Percentiles rank a stretch among this genome's conserved stretches.
Evolutionary conservation across 1,284 basidiomycete genomes (phyloP).

Genomic region (Thelephora terrestris): DNA sequence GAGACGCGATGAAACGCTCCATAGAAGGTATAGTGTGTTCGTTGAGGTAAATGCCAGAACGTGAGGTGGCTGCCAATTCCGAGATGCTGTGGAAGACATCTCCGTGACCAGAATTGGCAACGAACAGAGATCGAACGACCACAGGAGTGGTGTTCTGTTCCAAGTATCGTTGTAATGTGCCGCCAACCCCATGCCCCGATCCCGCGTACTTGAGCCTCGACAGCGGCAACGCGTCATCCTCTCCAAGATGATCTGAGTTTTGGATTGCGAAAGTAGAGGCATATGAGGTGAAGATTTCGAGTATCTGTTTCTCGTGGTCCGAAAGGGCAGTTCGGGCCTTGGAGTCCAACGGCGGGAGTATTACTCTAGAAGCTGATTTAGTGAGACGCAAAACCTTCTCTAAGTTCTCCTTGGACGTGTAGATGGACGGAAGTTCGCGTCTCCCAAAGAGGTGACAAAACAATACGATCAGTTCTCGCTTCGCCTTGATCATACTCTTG

Average conservation of each 20-base stretch:
- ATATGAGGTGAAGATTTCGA: constrained; percentile 44
- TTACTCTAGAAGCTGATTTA: constrained; percentile 44
- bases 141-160: constrained; percentile 26
- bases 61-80: constrained; percentile 42
- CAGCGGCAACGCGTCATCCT: constrained; percentile 37
- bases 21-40: constrained; percentile 50
- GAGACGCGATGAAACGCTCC: constrained; percentile 25
- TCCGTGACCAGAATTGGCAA: constrained; percentile 51
- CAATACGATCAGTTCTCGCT: constrained; percentile 40
- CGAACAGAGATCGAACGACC: constrained; percentile 43
- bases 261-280: constrained; percentile 37
- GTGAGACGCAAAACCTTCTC: constrained; percentile 21
- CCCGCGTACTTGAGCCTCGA: constrained; percentile 22
- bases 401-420: constrained; percentile 27
- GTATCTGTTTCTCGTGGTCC: constrained; percentile 39
- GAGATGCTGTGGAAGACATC: constrained; percentile 39
- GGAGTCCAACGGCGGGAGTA: constrained; percentile 40
- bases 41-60: constrained; percentile 44
- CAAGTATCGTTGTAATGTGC: constrained; percentile 27
- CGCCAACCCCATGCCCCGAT: constrained; percentile 4
- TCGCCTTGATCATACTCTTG: constrained; percentile 27
- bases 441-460: constrained; percentile 53
- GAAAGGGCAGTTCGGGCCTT: constrained; percentile 30
- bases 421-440: constrained; percentile 37
- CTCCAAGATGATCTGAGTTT: constrained; percentile 25